Evolutionary conservation across 2,329 filamentous ascomycete species (phyloP).

Genomic region (Juglanconis sp.): DNA sequence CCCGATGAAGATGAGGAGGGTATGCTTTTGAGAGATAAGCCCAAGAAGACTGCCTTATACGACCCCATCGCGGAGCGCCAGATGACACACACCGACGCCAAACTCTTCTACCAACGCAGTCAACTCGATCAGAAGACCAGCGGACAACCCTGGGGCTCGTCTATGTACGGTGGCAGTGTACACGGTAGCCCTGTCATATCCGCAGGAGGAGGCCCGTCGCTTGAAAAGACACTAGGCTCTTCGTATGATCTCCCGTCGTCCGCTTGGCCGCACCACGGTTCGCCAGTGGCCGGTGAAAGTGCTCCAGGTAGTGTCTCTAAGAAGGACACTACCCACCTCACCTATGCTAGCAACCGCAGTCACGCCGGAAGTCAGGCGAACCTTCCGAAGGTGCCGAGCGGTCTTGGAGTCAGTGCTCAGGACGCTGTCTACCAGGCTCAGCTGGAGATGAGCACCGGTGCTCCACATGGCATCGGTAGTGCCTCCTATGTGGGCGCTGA

Average conservation of each 20-base stretch:
- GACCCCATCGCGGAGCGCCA: slow-evolving; percentile 92
- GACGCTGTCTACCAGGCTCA: slow-evolving; percentile 23
- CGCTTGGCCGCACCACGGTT: slow-evolving; percentile 15
- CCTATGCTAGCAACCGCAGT: slow-evolving; percentile 15
- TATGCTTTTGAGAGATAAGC: slow-evolving; percentile 59
- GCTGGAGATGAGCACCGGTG: slow-evolving; percentile 21
- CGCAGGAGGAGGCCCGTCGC: slow-evolving; percentile 6
- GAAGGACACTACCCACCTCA: slow-evolving; percentile 17
- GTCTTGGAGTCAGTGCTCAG: slow-evolving; percentile 18
- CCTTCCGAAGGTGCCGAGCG: slow-evolving; percentile 5
- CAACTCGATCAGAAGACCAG: slow-evolving; percentile 56
- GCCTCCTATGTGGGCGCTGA: slow-evolving; percentile 70
- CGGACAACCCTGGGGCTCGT: slow-evolving; percentile 34
- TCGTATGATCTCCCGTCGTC: slow-evolving; percentile 10
- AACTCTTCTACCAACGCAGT: slow-evolving; percentile 91
- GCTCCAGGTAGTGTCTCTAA: slow-evolving; percentile 16
- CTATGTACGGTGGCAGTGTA: slow-evolving; percentile 36
- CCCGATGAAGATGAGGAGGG: slow-evolving; percentile 43
- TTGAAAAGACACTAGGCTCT: slow-evolving; percentile 11
- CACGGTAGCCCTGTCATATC: slow-evolving; percentile 44
- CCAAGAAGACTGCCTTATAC: slow-evolving; percentile 79
- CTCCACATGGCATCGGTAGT: slow-evolving; percentile 60
- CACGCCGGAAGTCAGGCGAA: slow-evolving; percentile 15
- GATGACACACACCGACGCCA: slow-evolving; percentile 90
- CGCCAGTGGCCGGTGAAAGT: slow-evolving; percentile 11